These are phyloP conservation scores for Neophaeococcomyces mojaviensis DNA, from an alignment of 2,329 filamentous ascomycete species.

Conservation along the genomic window DNA sequence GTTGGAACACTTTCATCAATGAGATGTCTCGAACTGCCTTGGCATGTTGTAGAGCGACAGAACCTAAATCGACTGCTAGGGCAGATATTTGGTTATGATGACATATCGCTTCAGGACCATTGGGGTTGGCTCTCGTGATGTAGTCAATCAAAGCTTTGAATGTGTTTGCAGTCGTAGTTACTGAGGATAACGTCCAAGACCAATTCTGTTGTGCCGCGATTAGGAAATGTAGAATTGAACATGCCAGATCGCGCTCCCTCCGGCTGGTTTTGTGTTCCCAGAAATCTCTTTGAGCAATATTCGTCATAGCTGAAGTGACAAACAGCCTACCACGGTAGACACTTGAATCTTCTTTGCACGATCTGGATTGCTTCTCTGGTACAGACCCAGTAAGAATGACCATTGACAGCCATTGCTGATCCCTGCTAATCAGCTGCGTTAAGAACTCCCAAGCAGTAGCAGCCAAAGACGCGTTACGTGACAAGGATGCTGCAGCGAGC, in stretches of 20 bases:
- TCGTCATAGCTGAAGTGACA: constrained; percentile 64
- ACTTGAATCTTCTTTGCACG: constrained; percentile 33
- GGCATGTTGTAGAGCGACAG: constrained; percentile 81
- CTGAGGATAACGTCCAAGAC: constrained; percentile 82
- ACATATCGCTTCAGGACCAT: constrained; percentile 41
- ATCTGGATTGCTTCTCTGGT: constrained; percentile 64
- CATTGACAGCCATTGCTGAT: constrained; percentile 93
- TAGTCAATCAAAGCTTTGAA: constrained; percentile 65
- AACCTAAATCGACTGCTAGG: constrained; percentile 76
- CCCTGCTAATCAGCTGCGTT: constrained; percentile 74
- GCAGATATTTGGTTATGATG: constrained; percentile 66
- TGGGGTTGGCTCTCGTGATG: constrained; percentile 52
- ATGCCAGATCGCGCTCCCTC: constrained; percentile 58
- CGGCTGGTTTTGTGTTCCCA: constrained; percentile 24
- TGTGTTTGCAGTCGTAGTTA: constrained; percentile 67
- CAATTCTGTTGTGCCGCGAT: constrained; percentile 85
- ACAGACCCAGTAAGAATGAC: constrained; percentile 84
- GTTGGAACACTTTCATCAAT: constrained; percentile 63
- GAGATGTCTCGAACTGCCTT: constrained; percentile 64
- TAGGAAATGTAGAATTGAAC: constrained; percentile 79
- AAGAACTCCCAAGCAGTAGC: constrained; percentile 76
- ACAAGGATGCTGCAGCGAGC: constrained; percentile 59
- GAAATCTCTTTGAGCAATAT: constrained; percentile 40
- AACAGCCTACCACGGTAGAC: constrained; percentile 53
- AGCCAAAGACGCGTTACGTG: constrained; percentile 1